phyloP scores from a whole-genome alignment of 2,329 filamentous ascomycete species.

The Colletotrichum lentis region DNA sequence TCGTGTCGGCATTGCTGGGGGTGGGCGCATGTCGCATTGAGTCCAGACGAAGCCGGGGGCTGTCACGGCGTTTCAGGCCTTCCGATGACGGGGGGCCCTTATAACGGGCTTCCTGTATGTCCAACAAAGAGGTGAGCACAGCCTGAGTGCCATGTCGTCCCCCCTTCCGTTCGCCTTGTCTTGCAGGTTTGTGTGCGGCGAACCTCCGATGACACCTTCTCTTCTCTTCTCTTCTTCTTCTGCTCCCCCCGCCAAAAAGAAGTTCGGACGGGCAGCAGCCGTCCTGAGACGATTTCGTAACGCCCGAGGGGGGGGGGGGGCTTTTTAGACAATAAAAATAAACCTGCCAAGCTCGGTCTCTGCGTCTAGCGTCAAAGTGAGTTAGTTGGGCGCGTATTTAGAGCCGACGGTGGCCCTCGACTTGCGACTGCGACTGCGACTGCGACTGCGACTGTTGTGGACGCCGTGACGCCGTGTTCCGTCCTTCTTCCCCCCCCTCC shows the following conservation, averaged over 20 bases:
- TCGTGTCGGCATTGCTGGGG: neutral
- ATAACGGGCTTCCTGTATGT: neutral
- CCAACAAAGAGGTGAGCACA: neutral
- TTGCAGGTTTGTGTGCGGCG: constrained; percentile 9
- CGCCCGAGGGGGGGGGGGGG: constrained; percentile 18
- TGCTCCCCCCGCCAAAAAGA: neutral
- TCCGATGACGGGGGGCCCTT: constrained; percentile 22
- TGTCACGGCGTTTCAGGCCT: constrained; percentile 29
- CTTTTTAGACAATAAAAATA: too few relatives aligned
- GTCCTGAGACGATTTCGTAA: constrained; percentile 36
- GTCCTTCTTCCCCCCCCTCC: neutral
- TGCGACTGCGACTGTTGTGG: neutral
- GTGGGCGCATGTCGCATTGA: constrained; percentile 28
- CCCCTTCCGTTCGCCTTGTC: neutral
- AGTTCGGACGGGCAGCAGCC: constrained; percentile 21
- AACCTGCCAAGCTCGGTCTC: constrained; percentile 2
- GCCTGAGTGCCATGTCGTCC: neutral
- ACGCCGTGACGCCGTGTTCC: neutral
- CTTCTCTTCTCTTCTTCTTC: neutral
- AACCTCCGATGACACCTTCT: constrained; percentile 27
- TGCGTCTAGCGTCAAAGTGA: neutral
- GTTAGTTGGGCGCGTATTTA: constrained; percentile 5
- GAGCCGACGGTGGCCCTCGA: constrained; percentile 9
- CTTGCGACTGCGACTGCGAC: neutral
- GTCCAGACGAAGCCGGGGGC: constrained; percentile 37